Evolutionary conservation across 73 alveolate genomes (phyloP), one percentile per base, ranked within the genome.

Genomic region (Paramecium sexaurelia): DNA sequence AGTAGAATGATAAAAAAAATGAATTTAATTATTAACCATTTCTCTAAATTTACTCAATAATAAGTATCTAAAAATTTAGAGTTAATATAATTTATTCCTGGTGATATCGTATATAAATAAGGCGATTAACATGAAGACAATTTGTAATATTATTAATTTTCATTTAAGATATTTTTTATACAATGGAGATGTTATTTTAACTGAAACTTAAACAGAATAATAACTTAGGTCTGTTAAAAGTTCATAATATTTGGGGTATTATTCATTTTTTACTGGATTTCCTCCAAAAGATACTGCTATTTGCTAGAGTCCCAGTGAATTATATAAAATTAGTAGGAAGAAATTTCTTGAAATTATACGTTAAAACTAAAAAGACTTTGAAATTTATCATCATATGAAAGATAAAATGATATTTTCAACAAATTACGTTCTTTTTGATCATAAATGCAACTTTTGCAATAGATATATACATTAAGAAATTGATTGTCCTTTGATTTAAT

Each of bases 281-380:
- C 22, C 68, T 22, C 90, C 90, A 1, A 78, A 78, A 43, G 55
- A 24, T 11, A 78, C 90, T 0, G 90, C 90, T 19, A 33, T 37
- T 7, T 36, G 90, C 41, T 5, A 17, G 4, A 61, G 90, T 1
- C 55, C 55, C 7, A 40, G 43, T 43, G 40, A 78, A 78, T 5
- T 78, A 40, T 78, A 45, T 45, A 78, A 43, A 43, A 78, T 78
- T 20, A 24, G 33, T 13, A 78, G 90, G 41, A 45, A 37, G 19
- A 45, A 43, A 33, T 78, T 78, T 24, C 19, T 88, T 35, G 73
- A 69, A 15, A 88, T 88, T 15, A 7, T 88, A 7, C 43, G 75
- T 68, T 47, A 69, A n/a, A 88, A 88, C 20, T 20, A 61, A 51
- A 41, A 69, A 26, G 94, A 88, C 7, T 88, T 69, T 40, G 94